These are phyloP conservation scores for Penicillium roqueforti DNA, from an alignment of 495 filamentous ascomycete species.

Conservation along the genomic window DNA sequence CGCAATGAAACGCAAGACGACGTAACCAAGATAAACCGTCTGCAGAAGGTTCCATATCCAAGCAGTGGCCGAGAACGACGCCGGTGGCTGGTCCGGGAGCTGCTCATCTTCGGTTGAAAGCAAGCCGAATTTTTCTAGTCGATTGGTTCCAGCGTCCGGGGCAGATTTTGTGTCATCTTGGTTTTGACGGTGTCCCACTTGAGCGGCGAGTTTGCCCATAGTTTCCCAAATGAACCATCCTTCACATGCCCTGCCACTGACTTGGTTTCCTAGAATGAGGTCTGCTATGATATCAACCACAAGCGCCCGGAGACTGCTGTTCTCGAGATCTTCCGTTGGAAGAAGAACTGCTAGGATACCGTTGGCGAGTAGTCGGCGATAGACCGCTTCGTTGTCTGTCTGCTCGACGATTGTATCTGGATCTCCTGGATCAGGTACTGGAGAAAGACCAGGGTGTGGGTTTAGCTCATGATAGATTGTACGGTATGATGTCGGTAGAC, in stretches of 20 bases:
- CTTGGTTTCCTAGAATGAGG: slow-evolving; percentile 71
- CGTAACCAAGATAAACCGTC: slow-evolving; percentile 60
- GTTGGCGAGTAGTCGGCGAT: slow-evolving; percentile 76
- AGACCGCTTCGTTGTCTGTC: slow-evolving; percentile 69
- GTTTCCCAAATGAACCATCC: slow-evolving; percentile 82
- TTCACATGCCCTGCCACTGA: slow-evolving; percentile 75
- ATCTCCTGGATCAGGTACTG: slow-evolving; percentile 57
- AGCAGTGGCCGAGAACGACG: slow-evolving; percentile 32
- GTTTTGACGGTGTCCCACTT: slow-evolving; percentile 25
- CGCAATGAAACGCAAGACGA: slow-evolving; percentile 60
- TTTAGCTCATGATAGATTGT: slow-evolving; percentile 78
- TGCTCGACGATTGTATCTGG: slow-evolving; percentile 54
- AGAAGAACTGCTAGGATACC: slow-evolving; percentile 75
- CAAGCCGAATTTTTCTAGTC: slow-evolving; percentile 46
- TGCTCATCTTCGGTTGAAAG: slow-evolving; percentile 34
- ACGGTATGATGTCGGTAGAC: slow-evolving; percentile 40
- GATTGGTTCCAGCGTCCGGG: slow-evolving; percentile 25
- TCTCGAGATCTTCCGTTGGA: slow-evolving; percentile 88
- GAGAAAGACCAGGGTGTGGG: slow-evolving; percentile 74
- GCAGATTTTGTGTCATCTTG: slow-evolving; percentile 21
- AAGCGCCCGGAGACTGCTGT: slow-evolving; percentile 73
- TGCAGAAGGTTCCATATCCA: slow-evolving; percentile 70
- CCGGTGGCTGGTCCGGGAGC: slow-evolving; percentile 10
- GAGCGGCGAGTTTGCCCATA: slow-evolving; percentile 59
- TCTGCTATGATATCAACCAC: slow-evolving; percentile 83